Percentiles rank a stretch among this genome's conserved stretches.
Conservation (phyloP, 164 flowering plant species). For the Kingdonia uniflora region DNA sequence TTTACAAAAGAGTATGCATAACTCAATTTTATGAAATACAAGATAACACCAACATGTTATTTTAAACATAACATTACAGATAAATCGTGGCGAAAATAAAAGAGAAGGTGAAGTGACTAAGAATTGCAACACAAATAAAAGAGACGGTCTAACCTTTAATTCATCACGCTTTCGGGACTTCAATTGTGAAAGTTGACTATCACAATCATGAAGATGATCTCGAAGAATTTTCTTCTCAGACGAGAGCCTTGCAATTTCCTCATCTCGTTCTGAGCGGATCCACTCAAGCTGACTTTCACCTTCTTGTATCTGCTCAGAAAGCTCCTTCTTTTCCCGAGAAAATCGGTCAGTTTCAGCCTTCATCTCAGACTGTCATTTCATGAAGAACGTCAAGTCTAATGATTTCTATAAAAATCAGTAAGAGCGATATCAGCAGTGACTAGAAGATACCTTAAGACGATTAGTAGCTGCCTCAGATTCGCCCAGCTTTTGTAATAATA, state of each 20-base stretch:
- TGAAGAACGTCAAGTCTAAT: not conserved
- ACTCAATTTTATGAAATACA: too few relatives aligned
- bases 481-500: conserved; percentile 51
- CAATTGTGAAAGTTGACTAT: conserved; percentile 73
- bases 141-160: conserved; percentile 49
- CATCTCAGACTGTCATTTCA: conserved; percentile 70
- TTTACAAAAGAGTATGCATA: too few relatives aligned
- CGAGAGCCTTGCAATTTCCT: conserved; percentile 59
- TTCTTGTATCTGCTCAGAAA: conserved; percentile 69
- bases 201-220: conserved; percentile 93
- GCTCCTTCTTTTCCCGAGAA: conserved; percentile 81
- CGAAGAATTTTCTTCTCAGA: conserved; percentile 76
- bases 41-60: too few relatives aligned
- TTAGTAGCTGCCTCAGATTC: conserved; percentile 72
- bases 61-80: not conserved
- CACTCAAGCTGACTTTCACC: conserved; percentile 89
- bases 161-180: conserved; percentile 96
- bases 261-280: conserved; percentile 83
- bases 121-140: not conserved
- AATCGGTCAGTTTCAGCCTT: conserved; percentile 76
- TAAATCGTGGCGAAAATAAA: too few relatives aligned
- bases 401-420: not conserved
- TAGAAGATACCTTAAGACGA: conserved; percentile 69
- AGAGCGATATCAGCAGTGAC: conserved; percentile 5
- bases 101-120: too few relatives aligned